Evolutionary conservation across 2,329 filamentous ascomycete genomes (phyloP).

Genomic region (Xylariaceae sp.): DNA sequence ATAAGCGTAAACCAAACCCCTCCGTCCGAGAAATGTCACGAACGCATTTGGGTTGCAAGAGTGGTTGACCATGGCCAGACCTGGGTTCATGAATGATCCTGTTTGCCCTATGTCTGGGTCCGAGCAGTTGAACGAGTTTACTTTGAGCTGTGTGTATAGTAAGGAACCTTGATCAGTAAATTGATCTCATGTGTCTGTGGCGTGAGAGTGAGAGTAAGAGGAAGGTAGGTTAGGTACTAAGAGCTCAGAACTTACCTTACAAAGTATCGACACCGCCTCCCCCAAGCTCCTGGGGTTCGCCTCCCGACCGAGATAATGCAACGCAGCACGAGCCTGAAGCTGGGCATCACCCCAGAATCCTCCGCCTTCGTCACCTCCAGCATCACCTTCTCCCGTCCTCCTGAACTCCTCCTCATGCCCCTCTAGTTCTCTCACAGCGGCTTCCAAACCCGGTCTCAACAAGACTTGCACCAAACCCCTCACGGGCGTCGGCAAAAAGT

Average conservation of each 20-base stretch:
- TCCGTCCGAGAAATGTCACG: constrained; percentile 52
- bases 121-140: constrained; percentile 57
- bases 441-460: constrained; percentile 33
- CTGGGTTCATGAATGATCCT: constrained; percentile 54
- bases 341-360: constrained; percentile 43
- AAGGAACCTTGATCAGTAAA: too few species aligned
- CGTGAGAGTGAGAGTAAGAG: constrained; percentile 2
- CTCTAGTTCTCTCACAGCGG: constrained; percentile 40
- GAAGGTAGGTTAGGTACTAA: too few species aligned
- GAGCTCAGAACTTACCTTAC: constrained; percentile 54
- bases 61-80: constrained; percentile 58
- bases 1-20: constrained; percentile 48
- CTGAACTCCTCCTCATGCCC: constrained; percentile 43
- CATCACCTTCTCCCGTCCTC: too few species aligned
- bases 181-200: too few species aligned
- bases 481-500: constrained; percentile 50
- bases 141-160: constrained; percentile 54
- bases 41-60: constrained; percentile 58
- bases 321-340: constrained; percentile 47
- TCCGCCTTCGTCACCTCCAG: constrained; percentile 23
- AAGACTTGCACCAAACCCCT: constrained; percentile 51
- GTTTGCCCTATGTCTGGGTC: constrained; percentile 50
- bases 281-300: constrained; percentile 34
- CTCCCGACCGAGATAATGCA: constrained; percentile 42
- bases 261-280: constrained; percentile 45